Conservation (phyloP, 306 rosid genomes). For the Malus sieversii region DNA sequence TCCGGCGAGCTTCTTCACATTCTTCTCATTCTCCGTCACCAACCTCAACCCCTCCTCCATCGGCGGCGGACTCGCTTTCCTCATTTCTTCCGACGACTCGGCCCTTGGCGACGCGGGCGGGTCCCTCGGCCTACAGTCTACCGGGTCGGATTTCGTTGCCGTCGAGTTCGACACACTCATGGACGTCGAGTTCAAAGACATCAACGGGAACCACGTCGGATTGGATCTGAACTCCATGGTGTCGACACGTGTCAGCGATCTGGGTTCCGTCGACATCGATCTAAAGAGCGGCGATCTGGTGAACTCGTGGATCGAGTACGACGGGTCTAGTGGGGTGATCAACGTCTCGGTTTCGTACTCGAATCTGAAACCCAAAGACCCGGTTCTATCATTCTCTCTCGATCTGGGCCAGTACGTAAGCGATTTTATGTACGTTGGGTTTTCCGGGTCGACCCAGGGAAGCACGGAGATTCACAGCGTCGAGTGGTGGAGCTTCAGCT, state of each 20-base stretch:
- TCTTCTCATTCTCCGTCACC: constrained; percentile 68
- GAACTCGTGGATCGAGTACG: constrained; percentile 87
- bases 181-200: constrained; percentile 86
- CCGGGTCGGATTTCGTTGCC: constrained; percentile 47
- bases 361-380: constrained; percentile 73
- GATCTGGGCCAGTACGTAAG: constrained; percentile 59
- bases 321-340: constrained; percentile 47
- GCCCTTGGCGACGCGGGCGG: constrained; percentile 71
- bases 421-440: constrained; percentile 94
- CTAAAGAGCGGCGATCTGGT: constrained; percentile 75
- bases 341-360: constrained; percentile 76
- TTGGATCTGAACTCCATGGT: constrained; percentile 77
- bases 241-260: constrained; percentile 48
- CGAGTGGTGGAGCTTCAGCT: constrained; percentile 95
- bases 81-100: constrained; percentile 59
- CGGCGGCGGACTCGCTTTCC: constrained; percentile 86
- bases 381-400: constrained; percentile 50
- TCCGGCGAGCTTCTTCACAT: constrained; percentile 72
- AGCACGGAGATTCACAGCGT: constrained; percentile 82
- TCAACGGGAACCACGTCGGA: constrained; percentile 93
- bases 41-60: constrained; percentile 87
- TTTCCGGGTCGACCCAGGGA: constrained; percentile 92
- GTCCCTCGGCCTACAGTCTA: constrained; percentile 44
- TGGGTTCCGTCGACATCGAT: constrained; percentile 53
- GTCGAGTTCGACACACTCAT: constrained; percentile 85